These are phyloP conservation scores for Xylaria flabelliformis DNA, from an alignment of 495 filamentous ascomycete genomes.

Conservation along the genomic window DNA sequence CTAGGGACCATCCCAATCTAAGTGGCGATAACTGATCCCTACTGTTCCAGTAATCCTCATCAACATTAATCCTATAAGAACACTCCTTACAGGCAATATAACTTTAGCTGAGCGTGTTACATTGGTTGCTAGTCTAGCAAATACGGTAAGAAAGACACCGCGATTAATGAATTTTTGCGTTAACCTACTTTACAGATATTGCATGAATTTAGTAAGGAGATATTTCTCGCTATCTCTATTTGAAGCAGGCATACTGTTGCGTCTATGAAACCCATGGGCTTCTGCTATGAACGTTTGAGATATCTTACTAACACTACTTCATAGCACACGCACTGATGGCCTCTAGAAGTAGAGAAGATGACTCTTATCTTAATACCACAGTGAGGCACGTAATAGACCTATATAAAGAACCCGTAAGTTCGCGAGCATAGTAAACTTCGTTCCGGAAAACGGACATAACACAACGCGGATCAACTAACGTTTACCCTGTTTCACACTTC, in stretches of 20 bases:
- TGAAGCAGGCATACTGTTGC: neutral
- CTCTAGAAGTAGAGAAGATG: neutral
- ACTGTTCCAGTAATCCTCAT: neutral
- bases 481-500: neutral
- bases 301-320: neutral
- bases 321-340: neutral
- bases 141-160: neutral
- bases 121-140: neutral
- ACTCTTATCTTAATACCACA: neutral
- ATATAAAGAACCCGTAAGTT: conserved; percentile 9
- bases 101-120: conserved; percentile 16
- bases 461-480: neutral
- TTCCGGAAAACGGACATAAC: neutral
- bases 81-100: neutral
- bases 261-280: neutral
- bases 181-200: conserved; percentile 12
- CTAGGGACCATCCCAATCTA: neutral
- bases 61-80: neutral
- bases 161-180: neutral
- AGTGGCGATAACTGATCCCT: neutral
- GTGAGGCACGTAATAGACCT: neutral
- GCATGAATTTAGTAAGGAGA: conserved; percentile 14
- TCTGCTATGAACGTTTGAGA: neutral
- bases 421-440: neutral
- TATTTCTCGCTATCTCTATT: neutral